A percentile compares a stretch with the other conserved stretches of the same genome.
Conservation (phyloP, 805 yeast species). For the Candida stauntonica region DNA sequence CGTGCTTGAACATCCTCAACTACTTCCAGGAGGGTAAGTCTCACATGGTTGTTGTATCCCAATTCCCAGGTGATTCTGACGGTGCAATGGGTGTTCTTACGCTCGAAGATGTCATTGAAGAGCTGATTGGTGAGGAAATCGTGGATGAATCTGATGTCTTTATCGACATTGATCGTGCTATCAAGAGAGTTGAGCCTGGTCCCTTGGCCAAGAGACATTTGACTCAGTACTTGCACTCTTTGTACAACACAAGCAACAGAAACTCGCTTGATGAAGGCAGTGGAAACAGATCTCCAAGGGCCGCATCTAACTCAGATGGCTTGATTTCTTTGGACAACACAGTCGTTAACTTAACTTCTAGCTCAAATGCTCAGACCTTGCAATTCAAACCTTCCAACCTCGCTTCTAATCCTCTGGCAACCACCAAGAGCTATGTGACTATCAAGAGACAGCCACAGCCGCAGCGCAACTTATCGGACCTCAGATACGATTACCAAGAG, state of each 20-base stretch:
- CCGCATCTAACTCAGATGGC: too few species aligned
- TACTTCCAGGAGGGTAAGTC: constrained; percentile 98
- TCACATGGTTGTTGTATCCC: constrained; percentile 92
- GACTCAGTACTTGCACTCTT: constrained; percentile 60
- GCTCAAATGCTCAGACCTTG: constrained; percentile 5
- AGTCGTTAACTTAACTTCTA: not conserved
- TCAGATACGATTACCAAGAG: constrained; percentile 19
- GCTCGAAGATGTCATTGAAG: constrained; percentile 96
- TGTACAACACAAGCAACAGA: constrained; percentile 45
- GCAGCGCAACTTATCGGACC: constrained; percentile 8
- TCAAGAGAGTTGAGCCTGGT: constrained; percentile 73
- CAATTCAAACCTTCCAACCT: constrained; percentile 42
- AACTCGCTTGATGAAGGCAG: constrained; percentile 34
- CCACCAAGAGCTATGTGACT: constrained; percentile 60
- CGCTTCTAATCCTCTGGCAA: constrained; percentile 66
- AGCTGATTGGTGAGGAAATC: constrained; percentile 94
- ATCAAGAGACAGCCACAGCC: constrained; percentile 54
- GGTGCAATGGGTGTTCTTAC: constrained; percentile 93
- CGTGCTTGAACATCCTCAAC: constrained; percentile 88
- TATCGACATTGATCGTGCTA: constrained; percentile 83
- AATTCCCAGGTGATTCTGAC: constrained; percentile 72
- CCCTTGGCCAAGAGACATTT: constrained; percentile 68
- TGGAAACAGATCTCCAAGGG: not conserved
- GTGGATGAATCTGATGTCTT: constrained; percentile 95
- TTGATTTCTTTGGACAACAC: too few species aligned